A percentile compares a stretch with the other conserved stretches of the same genome.
Evolutionary conservation across 495 filamentous ascomycete genomes (phyloP).

Genomic region (Chaetomium cochliodes): DNA sequence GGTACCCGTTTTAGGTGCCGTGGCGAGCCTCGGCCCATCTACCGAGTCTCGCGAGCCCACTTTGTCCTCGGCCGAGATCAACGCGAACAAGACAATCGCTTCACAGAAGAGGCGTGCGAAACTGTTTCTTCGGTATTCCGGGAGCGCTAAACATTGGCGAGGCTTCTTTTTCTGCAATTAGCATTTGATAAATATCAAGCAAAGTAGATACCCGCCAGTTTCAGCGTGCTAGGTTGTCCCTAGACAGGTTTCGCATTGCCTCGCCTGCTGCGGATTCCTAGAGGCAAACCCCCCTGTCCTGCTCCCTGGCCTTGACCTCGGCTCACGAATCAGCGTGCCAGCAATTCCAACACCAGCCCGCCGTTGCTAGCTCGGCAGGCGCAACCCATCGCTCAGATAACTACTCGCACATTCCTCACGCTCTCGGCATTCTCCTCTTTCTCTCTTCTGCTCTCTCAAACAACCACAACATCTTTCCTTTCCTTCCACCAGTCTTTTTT

Average conservation of each 20-base stretch:
- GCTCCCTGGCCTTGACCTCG: constrained; percentile 36
- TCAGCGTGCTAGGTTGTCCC: constrained; percentile 9
- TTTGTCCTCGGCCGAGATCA: constrained; percentile 26
- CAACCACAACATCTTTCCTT: constrained; percentile 24
- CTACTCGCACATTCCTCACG: constrained; percentile 34
- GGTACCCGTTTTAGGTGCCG: constrained; percentile 18
- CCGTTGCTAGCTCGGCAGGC: constrained; percentile 33
- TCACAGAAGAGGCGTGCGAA: not conserved
- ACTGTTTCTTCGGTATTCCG: not conserved
- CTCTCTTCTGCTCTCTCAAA: constrained; percentile 16
- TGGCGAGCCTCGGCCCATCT: constrained; percentile 32
- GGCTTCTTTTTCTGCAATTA: not conserved
- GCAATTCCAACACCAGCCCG: constrained; percentile 42
- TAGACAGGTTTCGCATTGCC: constrained; percentile 2
- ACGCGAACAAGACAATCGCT: not conserved
- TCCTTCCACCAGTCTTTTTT: constrained; percentile 22
- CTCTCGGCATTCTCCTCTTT: constrained; percentile 21
- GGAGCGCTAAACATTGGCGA: not conserved
- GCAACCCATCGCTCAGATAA: constrained; percentile 37
- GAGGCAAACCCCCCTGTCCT: constrained; percentile 20
- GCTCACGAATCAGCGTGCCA: constrained; percentile 51
- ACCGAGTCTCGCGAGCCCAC: constrained; percentile 19
- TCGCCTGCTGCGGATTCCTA: constrained; percentile 5
- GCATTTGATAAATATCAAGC: not conserved
- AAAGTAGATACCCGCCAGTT: not conserved